Evolutionary conservation across 2,329 filamentous ascomycete genomes (phyloP), one percentile per base, ranked within the genome.

Genomic region (Emmonsia crescens): DNA sequence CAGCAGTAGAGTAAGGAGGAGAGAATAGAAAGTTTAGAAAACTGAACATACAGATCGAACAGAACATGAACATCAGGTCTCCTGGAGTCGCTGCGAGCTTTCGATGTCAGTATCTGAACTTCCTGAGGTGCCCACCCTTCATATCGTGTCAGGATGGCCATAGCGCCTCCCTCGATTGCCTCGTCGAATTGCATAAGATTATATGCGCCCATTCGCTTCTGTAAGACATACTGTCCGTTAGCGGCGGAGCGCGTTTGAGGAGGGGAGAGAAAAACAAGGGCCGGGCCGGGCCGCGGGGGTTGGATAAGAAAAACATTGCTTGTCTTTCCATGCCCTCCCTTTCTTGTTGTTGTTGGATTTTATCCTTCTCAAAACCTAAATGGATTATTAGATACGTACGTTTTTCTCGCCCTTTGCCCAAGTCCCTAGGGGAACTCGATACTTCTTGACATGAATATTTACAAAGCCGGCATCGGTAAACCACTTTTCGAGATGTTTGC

Each of bases 21-120:
- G 27, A 52, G 16, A 4, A 33, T 33, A 33, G 5, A 36, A 12
- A 5, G 51, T 36, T 6, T 21, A 38, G 21, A 21, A n/a, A 33
- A n/a, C 6, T 36, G 29, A 57, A 66, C 63, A 38, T 62, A 68
- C 66, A 70, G 65, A 62, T 69, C 64, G 55, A 65, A 67, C 57
- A 70, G 68, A 12, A 66, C 65, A 64, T 75, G 73, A 42, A 72
- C 68, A 46, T 66, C 69, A 2, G 64, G 65, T 57, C 72, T 66
- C 60, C 65, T 64, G 60, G 73, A 65, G 58, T 75, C 72, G 36
- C 68, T 69, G 42, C 72, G 66, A 0, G 74, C 70, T 24, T 71
- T 66, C 12, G 67, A 66, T 9, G 74, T 63, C 27, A 74, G 67
- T 1, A 68, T 64, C 36, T 70, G 65, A 31, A 74, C 66, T 60